phyloP scores from a whole-genome alignment of 2,329 filamentous ascomycete genomes.

The Chrysosporium queenslandicum region DNA sequence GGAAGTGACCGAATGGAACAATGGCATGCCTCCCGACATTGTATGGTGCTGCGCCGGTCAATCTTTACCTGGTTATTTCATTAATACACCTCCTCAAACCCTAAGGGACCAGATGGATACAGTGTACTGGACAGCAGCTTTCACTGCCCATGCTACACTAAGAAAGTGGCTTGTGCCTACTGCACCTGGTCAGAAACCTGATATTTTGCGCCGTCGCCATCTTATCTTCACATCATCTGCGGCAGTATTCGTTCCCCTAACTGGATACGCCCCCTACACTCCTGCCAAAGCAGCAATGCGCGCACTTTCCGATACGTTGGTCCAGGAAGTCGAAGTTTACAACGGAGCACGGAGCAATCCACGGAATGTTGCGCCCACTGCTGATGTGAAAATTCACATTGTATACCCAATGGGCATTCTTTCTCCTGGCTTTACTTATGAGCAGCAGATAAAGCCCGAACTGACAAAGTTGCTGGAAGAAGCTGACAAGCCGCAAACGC shows the following conservation, averaged over 20 bases:
- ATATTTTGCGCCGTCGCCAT: constrained; percentile 47
- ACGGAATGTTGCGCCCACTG: constrained; percentile 39
- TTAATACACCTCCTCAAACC: constrained; percentile 58
- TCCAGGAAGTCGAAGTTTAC: constrained; percentile 78
- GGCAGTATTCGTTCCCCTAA: constrained; percentile 62
- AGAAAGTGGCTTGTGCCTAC: constrained; percentile 56
- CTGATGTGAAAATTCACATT: constrained; percentile 67
- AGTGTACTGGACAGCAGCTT: constrained; percentile 79
- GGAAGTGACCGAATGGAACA: constrained; percentile 70
- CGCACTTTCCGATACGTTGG: constrained; percentile 69
- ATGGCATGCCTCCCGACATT: constrained; percentile 61
- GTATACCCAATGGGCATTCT: constrained; percentile 78
- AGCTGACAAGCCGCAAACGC: constrained; percentile 67
- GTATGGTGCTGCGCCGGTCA: constrained; percentile 85
- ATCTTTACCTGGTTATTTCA: constrained; percentile 63
- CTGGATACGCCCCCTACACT: constrained; percentile 74
- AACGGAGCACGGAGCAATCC: constrained; percentile 49
- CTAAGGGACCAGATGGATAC: constrained; percentile 77
- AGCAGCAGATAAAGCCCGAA: constrained; percentile 68
- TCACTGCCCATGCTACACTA: constrained; percentile 73
- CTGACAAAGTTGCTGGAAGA: constrained; percentile 72
- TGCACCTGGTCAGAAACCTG: constrained; percentile 22
- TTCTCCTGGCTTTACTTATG: constrained; percentile 61
- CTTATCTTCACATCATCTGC: constrained; percentile 79
- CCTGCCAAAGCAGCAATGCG: constrained; percentile 79